These are phyloP conservation scores for Hypoxylon rubiginosum DNA, from an alignment of 2,329 filamentous ascomycete genomes.

Conservation along the genomic window DNA sequence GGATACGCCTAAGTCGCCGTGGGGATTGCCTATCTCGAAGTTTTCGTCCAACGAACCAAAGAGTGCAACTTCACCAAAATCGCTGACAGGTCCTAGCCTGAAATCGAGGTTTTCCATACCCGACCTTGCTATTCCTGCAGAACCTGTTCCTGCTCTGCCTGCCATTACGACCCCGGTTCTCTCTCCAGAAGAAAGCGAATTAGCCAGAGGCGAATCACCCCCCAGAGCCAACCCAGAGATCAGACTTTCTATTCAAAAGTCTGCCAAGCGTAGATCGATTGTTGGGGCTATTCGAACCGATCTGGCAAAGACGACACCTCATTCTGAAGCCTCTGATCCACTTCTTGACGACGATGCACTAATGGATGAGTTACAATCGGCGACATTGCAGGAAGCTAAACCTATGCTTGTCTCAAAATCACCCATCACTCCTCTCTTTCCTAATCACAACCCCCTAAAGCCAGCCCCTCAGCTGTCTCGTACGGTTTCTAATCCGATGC, in stretches of 20 bases:
- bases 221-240: conserved; percentile 31
- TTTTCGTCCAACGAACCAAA: conserved; percentile 47
- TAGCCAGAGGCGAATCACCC: conserved; percentile 31
- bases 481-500: conserved; percentile 64
- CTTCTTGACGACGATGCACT: conserved; percentile 82
- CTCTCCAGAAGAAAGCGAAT: conserved; percentile 16
- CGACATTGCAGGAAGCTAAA: conserved; percentile 85
- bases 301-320: conserved; percentile 53
- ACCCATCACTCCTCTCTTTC: conserved; percentile 77
- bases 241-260: conserved; percentile 45
- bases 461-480: conserved; percentile 56
- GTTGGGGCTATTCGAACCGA: conserved; percentile 71
- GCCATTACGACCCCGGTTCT: conserved; percentile 12
- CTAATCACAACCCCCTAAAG: conserved; percentile 52
- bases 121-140: conserved; percentile 50
- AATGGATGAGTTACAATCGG: conserved; percentile 87
- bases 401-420: conserved; percentile 84
- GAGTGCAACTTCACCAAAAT: conserved; percentile 43
- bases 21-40: conserved; percentile 47
- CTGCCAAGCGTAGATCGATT: conserved; percentile 53
- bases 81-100: conserved; percentile 52
- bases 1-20: conserved; percentile 41
- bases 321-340: conserved; percentile 61
- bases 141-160: conserved; percentile 38
- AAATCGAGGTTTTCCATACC: conserved; percentile 61